A percentile compares a stretch with the other conserved stretches of the same genome.
Evolutionary conservation across 164 flowering plant genomes (phyloP).

Genomic region (Akebia trifoliata): DNA sequence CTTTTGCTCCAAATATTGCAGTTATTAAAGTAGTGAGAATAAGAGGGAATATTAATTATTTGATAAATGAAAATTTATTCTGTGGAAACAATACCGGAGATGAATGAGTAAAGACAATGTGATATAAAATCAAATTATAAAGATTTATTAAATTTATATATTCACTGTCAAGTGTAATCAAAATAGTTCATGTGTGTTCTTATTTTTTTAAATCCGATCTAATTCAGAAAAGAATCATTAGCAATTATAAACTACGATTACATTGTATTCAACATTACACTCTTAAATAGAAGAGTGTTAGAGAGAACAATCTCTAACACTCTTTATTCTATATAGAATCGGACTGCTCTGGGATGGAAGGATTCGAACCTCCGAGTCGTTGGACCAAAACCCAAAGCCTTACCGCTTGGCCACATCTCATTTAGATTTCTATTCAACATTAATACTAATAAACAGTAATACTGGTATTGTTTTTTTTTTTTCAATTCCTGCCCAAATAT

Average conservation of each 20-base stretch:
- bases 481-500: not conserved
- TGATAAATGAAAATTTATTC: too few species aligned
- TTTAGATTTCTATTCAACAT: slow-evolving; percentile 2
- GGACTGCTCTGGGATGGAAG: slow-evolving; percentile 5
- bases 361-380: slow-evolving; percentile 12
- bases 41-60: too few species aligned
- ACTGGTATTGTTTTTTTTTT: not conserved
- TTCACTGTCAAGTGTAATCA: too few species aligned
- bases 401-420: slow-evolving; percentile 16
- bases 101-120: too few species aligned
- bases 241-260: not conserved
- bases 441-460: not conserved
- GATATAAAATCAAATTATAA: too few species aligned
- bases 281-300: not conserved
- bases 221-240: slow-evolving; percentile 2
- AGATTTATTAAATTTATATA: too few species aligned
- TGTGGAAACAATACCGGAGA: too few species aligned
- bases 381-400: slow-evolving; percentile 15
- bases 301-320: not conserved
- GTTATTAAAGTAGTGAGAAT: too few species aligned
- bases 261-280: slow-evolving; percentile 3
- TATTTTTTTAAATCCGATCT: too few species aligned
- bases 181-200: too few species aligned
- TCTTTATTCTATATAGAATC: not conserved
- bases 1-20: too few species aligned